Base-by-base conservation (phyloP, 192 early-diverging fungal genomes). In the Coemansia sp. region DNA sequence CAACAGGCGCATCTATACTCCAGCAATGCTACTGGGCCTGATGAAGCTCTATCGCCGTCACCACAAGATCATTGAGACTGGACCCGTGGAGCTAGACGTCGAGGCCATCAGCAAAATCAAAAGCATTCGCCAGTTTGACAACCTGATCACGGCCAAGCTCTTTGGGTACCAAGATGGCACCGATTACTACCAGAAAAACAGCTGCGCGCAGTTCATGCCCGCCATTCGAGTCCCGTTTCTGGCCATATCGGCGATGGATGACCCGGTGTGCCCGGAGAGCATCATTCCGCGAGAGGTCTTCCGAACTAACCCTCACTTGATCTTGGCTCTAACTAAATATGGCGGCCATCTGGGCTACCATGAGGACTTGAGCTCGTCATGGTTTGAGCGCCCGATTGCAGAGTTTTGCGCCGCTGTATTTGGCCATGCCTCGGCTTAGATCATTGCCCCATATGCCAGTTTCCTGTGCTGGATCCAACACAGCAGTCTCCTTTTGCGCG, bases 331-430 rank as follows among this genome's bases (percentile, higher is more conserved):
- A 6, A 98, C 96, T 3, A 62, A 70, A 13, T 79, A 84, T 34
- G 96, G 96, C 55, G 96, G 96, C 18, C 96, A 98, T 69, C 83
- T 98, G 62, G 96, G 94, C 2, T 98, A 90, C 89, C 93, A 92
- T 72, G 84, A 89, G 52, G 83, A 84, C 26, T 77, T 83, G 23
- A 59, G 69, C 28, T 48, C 47, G 26, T 61, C 60, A 2, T 93
- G 91, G 91, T 78, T 83, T 20, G 82, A 85, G 11, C 84, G 86
- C 14, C 89, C 91, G 8, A 73, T 93, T 43, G 77, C 83, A 25
- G 89, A 92, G 73, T 93, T 87, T 53, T 84, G 85, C 61, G 68
- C 75, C 25, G 89, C 91, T 7, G 81, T 90, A 8, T 82, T 71
- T 18, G 47, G 41, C 39, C 67, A 72, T 52, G 36, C 69, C 6